These are phyloP conservation scores for Candida tibetensis DNA, from an alignment of 805 yeast genomes.

Conservation along the genomic window DNA sequence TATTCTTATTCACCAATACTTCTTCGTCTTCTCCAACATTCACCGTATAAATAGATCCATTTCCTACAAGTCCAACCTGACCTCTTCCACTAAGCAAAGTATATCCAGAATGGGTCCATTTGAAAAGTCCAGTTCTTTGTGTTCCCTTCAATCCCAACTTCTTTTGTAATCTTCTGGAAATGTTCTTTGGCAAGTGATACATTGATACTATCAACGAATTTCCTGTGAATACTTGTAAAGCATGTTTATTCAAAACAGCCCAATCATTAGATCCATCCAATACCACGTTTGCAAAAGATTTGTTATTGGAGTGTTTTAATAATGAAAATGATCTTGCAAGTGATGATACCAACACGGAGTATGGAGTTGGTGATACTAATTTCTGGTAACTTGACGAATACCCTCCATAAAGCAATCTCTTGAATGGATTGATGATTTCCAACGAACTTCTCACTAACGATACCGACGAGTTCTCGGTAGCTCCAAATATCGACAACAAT, in stretches of 20 bases:
- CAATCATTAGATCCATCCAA: slow-evolving; percentile 63
- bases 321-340: slow-evolving; percentile 17
- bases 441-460: slow-evolving; percentile 22
- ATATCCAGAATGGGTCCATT: slow-evolving; percentile 40
- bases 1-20: slow-evolving; percentile 43
- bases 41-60: slow-evolving; percentile 52
- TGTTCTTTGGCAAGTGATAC: slow-evolving; percentile 36
- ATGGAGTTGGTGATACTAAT: slow-evolving; percentile 47
- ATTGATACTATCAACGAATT: slow-evolving; percentile 44
- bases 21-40: slow-evolving; percentile 46
- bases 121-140: slow-evolving; percentile 40
- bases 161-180: slow-evolving; percentile 33
- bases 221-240: slow-evolving; percentile 54
- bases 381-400: slow-evolving; percentile 45
- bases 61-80: slow-evolving; percentile 50
- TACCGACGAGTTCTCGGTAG: slow-evolving; percentile 13
- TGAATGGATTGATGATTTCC: slow-evolving; percentile 37
- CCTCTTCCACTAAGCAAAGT: slow-evolving; percentile 57
- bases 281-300: slow-evolving; percentile 43
- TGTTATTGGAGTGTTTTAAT: slow-evolving; percentile 19
- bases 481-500: slow-evolving; percentile 46
- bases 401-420: slow-evolving; percentile 44
- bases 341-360: slow-evolving; percentile 44
- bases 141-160: slow-evolving; percentile 18
- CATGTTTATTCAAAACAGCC: slow-evolving; percentile 50